A percentile compares a stretch with the other conserved stretches of the same genome.
These are phyloP conservation scores for Paraphoma sp. DNA, from an alignment of 2,329 filamentous ascomycete genomes.

Conservation along the genomic window DNA sequence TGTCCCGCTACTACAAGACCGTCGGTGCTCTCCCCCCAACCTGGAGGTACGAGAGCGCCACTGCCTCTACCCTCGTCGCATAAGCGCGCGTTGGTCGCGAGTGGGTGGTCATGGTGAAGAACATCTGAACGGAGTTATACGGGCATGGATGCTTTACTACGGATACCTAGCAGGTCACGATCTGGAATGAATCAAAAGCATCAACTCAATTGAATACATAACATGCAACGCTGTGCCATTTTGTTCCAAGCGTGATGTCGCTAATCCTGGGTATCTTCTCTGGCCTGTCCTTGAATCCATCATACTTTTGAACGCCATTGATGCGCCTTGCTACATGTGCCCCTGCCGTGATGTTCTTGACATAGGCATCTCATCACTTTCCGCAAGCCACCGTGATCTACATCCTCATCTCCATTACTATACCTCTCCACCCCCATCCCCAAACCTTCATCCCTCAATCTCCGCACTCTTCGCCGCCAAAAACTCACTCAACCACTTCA, in stretches of 20 bases:
- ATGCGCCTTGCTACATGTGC: neutral
- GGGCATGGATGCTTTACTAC: constrained; percentile 42
- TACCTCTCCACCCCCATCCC: neutral
- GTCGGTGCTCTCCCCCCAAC: constrained; percentile 83
- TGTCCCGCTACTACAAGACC: constrained; percentile 99
- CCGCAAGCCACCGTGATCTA: neutral
- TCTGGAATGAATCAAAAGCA: constrained; percentile 49
- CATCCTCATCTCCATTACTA: too few relatives aligned
- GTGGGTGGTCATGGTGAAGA: constrained; percentile 30
- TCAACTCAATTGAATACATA: constrained; percentile 33
- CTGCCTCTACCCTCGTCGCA: constrained; percentile 64
- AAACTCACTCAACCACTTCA: constrained; percentile 58
- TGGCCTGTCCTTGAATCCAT: neutral
- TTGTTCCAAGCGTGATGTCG: constrained; percentile 12
- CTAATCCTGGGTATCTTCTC: constrained; percentile 28
- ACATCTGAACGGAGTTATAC: constrained; percentile 45
- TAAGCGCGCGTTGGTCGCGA: constrained; percentile 47
- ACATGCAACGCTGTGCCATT: constrained; percentile 10
- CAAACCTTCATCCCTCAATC: constrained; percentile 49
- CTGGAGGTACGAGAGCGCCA: constrained; percentile 99
- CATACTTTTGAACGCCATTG: constrained; percentile 13
- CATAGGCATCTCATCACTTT: neutral
- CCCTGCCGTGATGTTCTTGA: neutral
- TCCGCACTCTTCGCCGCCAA: constrained; percentile 56
- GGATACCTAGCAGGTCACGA: constrained; percentile 43